Conservation (phyloP, 164 flowering plant genomes). For the Chimonanthus salicifolius region DNA sequence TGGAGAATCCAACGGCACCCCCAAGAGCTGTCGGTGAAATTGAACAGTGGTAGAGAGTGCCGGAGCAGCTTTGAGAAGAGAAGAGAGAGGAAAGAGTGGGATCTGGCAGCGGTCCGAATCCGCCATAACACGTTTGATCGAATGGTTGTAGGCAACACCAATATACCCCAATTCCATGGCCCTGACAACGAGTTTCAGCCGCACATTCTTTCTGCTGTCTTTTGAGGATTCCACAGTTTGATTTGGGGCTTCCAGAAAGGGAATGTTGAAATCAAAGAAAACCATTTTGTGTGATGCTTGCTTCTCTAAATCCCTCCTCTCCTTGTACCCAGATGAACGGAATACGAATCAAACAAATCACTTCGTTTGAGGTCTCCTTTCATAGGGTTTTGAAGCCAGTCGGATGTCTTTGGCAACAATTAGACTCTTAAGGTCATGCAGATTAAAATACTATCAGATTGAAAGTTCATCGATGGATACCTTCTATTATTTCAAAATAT, state of each 20-base stretch:
- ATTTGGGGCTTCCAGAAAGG: conserved; percentile 13
- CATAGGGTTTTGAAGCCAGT: too few species aligned
- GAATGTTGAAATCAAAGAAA: conserved; percentile 32
- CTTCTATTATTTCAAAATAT: too few species aligned
- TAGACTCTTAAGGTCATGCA: too few species aligned
- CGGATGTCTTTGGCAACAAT: too few species aligned
- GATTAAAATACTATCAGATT: too few species aligned
- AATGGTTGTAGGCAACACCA: conserved; percentile 77
- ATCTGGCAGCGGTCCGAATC: conserved; percentile 65
- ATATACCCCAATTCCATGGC: conserved; percentile 83
- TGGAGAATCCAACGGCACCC: conserved; percentile 43
- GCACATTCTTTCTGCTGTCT: conserved; percentile 20
- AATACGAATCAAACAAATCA: too few species aligned
- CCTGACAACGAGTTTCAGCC: conserved; percentile 44
- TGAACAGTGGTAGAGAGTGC: conserved; percentile 45
- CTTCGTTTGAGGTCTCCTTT: too few species aligned
- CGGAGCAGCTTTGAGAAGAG: conserved; percentile 48
- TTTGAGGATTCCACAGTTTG: conserved; percentile 1
- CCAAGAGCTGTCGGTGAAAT: conserved; percentile 64
- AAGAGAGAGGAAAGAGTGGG: conserved; percentile 50
- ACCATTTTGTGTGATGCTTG: conserved; percentile 9
- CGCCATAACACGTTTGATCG: conserved; percentile 70
- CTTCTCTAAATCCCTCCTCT: too few species aligned
- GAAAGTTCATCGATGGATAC: too few species aligned
- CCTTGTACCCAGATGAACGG: too few species aligned